Base-by-base conservation (phyloP, 352 stramenopile genomes). In the Phytophthora kernoviae region DNA sequence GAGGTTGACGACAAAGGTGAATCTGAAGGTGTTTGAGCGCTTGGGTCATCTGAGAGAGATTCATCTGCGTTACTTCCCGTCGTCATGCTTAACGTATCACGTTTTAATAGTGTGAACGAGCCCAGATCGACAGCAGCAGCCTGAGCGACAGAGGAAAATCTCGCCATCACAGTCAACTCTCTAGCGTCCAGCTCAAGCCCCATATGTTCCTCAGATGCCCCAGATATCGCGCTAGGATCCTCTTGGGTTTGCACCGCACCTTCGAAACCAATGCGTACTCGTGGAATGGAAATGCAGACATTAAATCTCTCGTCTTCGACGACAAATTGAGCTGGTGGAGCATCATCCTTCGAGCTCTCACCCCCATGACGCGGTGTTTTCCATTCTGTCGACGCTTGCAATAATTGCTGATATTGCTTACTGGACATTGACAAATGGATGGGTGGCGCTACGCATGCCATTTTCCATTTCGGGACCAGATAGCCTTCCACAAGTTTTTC, bases 401-500 rank as follows among this genome's bases (percentile, higher is more conserved):
- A 33, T 8, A 91, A 73, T 62, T 92, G 81, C 7, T 81, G 70
- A 21, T 89, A 90, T 54, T 92, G 83, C 1, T 73, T 61, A 45
- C 73, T 90, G 0, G 79, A 88, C 14, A 92, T 62, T 0, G 79
- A 83, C 45, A 92, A 88, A 42, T 84, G 87, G 22, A 92, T 87
- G 0, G 83, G 83, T n/a, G 83, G 83, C 14, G 75, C 76, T 4
- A 68, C 88, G 43, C 83, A 88, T 21, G 82, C 79, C 63, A 87
- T 81, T 21, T 62, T 36, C 83, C 81, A 92, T 22, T 80, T 82
- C 4, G 80, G 68, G 7, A 74, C 51, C 2, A 71, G 54, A n/a
- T 78, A 64, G 1, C 58, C 44, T 34, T 81, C 61, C 0, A 70
- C 37, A 6, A 83, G 59, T 34, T 92, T 89, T 48, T 81, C 65